Evolutionary conservation across 306 rosid genomes (phyloP).

Genomic region (Vigna mungo): DNA sequence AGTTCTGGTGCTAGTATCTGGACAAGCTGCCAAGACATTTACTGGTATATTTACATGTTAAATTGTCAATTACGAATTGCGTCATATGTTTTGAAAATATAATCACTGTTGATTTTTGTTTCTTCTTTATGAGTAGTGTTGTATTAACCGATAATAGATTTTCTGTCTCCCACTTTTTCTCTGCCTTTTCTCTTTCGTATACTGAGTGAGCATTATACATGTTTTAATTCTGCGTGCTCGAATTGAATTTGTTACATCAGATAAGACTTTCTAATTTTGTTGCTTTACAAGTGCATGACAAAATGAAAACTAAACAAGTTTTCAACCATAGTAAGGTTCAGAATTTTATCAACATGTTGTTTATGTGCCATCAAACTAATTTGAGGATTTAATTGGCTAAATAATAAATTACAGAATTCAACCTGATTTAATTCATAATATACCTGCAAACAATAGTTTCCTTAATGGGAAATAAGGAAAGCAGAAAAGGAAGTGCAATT

Average conservation of each 20-base stretch:
- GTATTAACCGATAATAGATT: slow-evolving; percentile 18
- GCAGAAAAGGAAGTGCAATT: slow-evolving; percentile 27
- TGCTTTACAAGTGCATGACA: slow-evolving; percentile 24
- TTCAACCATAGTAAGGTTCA: slow-evolving; percentile 18
- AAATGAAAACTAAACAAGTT: background rate
- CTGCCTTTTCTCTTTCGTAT: background rate
- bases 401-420: slow-evolving; percentile 2
- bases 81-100: slow-evolving; percentile 17
- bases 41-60: slow-evolving; percentile 62
- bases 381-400: slow-evolving; percentile 32
- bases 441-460: slow-evolving; percentile 27
- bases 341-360: slow-evolving; percentile 9
- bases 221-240: slow-evolving; percentile 10
- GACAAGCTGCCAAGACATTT: slow-evolving; percentile 82
- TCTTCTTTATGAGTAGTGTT: slow-evolving; percentile 19
- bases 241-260: slow-evolving; percentile 10
- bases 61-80: background rate
- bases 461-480: slow-evolving; percentile 15
- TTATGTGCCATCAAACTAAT: slow-evolving; percentile 12
- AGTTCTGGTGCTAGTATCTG: slow-evolving; percentile 85
- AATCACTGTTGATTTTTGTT: slow-evolving; percentile 5
- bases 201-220: slow-evolving; percentile 7
- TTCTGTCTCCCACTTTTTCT: background rate
- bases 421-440: slow-evolving; percentile 2
- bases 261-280: slow-evolving; percentile 9